Conservation (phyloP, 2,329 filamentous ascomycete species). For the Rugonectria rugulosa region DNA sequence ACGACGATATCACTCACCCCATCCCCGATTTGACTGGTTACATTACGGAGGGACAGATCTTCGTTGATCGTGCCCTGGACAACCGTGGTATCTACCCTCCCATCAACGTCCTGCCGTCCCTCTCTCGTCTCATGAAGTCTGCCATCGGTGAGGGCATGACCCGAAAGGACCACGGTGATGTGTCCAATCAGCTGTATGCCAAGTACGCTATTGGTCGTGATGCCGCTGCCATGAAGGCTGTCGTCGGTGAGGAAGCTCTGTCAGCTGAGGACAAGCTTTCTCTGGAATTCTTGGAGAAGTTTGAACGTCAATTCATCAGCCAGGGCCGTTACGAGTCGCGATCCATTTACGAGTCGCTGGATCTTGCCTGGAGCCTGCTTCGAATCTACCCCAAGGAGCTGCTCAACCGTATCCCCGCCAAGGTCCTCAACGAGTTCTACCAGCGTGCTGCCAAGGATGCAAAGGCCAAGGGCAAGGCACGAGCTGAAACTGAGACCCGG, state of each 20-base stretch:
- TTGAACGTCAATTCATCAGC: conserved; percentile 92
- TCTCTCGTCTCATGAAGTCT: conserved; percentile 99
- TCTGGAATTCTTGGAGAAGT: conserved; percentile 97
- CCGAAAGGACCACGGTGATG: conserved; percentile 95
- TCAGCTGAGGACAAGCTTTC: conserved; percentile 97
- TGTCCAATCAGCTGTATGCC: conserved; percentile 99
- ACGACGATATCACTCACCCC: conserved; percentile 99
- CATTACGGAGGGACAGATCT: conserved; percentile 99
- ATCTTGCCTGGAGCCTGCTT: conserved; percentile 94
- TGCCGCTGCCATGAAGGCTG: conserved; percentile 98
- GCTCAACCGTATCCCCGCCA: conserved; percentile 91
- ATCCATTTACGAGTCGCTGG: conserved; percentile 90
- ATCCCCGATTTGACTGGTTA: conserved; percentile 99
- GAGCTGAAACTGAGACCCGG: conserved; percentile 50
- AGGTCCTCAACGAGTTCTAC: conserved; percentile 85
- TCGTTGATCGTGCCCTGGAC: conserved; percentile 89
- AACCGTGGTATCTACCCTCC: conserved; percentile 99
- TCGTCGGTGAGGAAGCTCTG: conserved; percentile 96
- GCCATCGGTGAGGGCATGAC: conserved; percentile 98
- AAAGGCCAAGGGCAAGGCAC: conserved; percentile 69
- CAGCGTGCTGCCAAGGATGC: conserved; percentile 69
- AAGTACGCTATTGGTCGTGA: conserved; percentile 99
- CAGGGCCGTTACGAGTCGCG: conserved; percentile 94
- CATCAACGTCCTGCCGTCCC: conserved; percentile 97
- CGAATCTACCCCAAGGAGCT: conserved; percentile 98